phyloP scores from a whole-genome alignment of 2,329 filamentous ascomycete genomes.

The Sporothrix schenckii region DNA sequence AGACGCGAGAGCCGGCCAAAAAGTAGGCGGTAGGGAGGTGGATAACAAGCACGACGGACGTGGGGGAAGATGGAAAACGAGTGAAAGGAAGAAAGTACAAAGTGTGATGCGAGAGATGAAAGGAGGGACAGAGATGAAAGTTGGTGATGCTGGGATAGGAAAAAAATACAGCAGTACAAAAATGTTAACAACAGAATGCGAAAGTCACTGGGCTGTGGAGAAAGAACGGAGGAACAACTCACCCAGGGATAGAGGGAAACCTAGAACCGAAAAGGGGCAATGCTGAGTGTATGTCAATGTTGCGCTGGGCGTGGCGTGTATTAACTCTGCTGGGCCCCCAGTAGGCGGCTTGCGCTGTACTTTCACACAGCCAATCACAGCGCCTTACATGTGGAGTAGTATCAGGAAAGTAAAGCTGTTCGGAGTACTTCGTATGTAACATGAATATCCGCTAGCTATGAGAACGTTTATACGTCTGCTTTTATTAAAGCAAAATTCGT shows the following conservation, averaged over 20 bases:
- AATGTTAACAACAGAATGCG: background rate
- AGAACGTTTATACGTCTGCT: too few relatives aligned
- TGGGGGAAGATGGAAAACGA: background rate
- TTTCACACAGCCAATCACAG: too few relatives aligned
- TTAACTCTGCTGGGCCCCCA: too few relatives aligned
- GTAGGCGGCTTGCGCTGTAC: too few relatives aligned
- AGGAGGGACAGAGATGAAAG: background rate
- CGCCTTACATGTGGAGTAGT: too few relatives aligned
- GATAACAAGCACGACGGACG: background rate
- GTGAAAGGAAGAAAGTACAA: background rate
- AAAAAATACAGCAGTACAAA: background rate
- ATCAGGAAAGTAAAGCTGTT: too few relatives aligned
- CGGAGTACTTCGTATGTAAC: too few relatives aligned
- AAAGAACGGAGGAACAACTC: constrained; percentile 12
- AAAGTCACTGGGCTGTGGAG: constrained; percentile 14
- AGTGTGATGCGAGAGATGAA: too few relatives aligned
- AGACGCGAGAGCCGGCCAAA: constrained; percentile 1
- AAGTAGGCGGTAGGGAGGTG: background rate
- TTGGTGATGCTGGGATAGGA: background rate
- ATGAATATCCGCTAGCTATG: too few relatives aligned
- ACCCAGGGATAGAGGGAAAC: constrained; percentile 5
- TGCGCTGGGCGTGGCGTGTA: background rate
- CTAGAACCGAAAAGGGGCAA: constrained; percentile 17
- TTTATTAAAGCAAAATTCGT: background rate
- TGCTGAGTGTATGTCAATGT: background rate